phyloP scores from a whole-genome alignment of 352 stramenopile genomes.

The Phytophthora citricola region DNA sequence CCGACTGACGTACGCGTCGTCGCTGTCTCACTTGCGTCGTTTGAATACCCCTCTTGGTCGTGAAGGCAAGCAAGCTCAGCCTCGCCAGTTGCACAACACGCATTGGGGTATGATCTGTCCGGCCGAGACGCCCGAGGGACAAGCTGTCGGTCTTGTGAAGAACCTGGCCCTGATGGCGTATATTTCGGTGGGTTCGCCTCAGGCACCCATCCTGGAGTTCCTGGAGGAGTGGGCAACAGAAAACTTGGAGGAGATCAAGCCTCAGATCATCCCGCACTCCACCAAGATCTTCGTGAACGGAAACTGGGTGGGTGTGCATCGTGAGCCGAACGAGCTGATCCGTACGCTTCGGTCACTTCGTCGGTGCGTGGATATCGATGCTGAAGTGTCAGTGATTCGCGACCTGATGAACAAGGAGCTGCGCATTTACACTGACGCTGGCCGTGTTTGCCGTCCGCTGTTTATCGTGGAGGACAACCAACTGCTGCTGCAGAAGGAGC shows the following conservation, averaged over 20 bases:
- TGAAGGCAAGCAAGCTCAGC: constrained; percentile 99
- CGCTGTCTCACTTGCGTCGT: constrained; percentile 98
- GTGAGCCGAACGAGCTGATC: constrained; percentile 97
- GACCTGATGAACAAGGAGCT: constrained; percentile 99
- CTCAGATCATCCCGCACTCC: constrained; percentile 96
- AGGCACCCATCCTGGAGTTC: constrained; percentile 98
- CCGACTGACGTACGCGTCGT: constrained; percentile 98
- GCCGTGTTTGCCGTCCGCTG: constrained; percentile 97
- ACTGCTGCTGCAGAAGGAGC: constrained; percentile 96
- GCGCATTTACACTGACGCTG: constrained; percentile 99
- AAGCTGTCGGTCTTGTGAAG: constrained; percentile 96
- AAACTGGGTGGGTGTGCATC: constrained; percentile 99
- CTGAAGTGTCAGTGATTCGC: constrained; percentile 98
- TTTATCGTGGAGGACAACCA: constrained; percentile 99
- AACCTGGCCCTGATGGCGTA: constrained; percentile 99
- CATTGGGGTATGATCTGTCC: constrained; percentile 99
- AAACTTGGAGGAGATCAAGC: constrained; percentile 97
- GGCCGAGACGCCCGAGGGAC: constrained; percentile 96
- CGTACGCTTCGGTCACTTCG: constrained; percentile 95
- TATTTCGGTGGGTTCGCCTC: constrained; percentile 94
- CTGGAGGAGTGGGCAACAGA: constrained; percentile 99
- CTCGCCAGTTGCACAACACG: constrained; percentile 99
- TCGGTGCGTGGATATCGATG: constrained; percentile 98
- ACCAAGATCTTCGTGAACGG: constrained; percentile 99
- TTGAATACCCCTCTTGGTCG: constrained; percentile 99